Percentiles rank a stretch among this genome's conserved stretches.
These are phyloP conservation scores for Debaryomyces subglobosus DNA, from an alignment of 1,139 yeast genomes.

Conservation along the genomic window DNA sequence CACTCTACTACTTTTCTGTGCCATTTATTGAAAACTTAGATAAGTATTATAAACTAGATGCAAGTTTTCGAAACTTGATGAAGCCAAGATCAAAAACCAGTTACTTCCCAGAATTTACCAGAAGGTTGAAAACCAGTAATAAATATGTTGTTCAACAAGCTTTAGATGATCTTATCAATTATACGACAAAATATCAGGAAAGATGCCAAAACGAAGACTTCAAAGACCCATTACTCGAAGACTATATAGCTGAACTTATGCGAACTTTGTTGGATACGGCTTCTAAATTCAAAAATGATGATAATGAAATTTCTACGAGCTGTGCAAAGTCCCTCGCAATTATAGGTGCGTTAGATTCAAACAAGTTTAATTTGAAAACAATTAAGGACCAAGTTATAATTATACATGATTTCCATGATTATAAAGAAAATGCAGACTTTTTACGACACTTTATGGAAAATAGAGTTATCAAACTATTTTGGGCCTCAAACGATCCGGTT, in stretches of 20 bases:
- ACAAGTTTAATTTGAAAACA: conserved; percentile 55
- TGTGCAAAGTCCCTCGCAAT: conserved; percentile 74
- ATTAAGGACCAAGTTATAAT: conserved; percentile 50
- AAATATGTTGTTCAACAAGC: conserved; percentile 80
- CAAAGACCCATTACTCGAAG: conserved; percentile 32
- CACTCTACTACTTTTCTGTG: conserved; percentile 52
- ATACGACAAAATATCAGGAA: conserved; percentile 50
- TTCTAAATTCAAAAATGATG: conserved; percentile 54
- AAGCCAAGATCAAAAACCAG: conserved; percentile 32
- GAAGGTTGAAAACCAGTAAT: conserved; percentile 68
- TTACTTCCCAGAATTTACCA: conserved; percentile 52
- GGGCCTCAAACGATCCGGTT: conserved; percentile 88
- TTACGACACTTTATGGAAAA: conserved; percentile 67
- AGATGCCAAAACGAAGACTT: conserved; percentile 47
- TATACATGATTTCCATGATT: conserved; percentile 62
- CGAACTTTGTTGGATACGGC: conserved; percentile 62
- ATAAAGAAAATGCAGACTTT: conserved; percentile 65
- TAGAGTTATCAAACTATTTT: conserved; percentile 75
- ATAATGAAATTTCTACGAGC: conserved; percentile 53
- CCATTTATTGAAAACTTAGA: conserved; percentile 49
- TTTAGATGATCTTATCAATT: conserved; percentile 62
- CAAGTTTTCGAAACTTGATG: conserved; percentile 28
- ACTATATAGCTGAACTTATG: conserved; percentile 47
- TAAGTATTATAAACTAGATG: conserved; percentile 25
- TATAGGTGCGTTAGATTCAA: conserved; percentile 79